Evolutionary conservation across 331 rosid genomes (phyloP).

Genomic region (Saraca asoca): DNA sequence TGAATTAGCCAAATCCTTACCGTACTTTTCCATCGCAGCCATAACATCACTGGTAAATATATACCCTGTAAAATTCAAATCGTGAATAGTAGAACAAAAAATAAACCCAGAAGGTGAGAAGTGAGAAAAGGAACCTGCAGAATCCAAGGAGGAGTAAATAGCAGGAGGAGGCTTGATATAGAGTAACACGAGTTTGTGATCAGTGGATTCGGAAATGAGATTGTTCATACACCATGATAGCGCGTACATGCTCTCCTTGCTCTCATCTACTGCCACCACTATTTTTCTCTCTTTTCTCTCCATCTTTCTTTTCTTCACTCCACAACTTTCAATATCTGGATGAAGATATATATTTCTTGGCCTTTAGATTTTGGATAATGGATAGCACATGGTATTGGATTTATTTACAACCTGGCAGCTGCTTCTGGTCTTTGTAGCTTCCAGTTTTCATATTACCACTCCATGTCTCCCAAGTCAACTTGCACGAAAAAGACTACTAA

Average conservation of each 20-base stretch:
- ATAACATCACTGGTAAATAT: conserved; percentile 56
- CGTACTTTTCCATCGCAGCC: conserved; percentile 55
- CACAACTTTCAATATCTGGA: conserved; percentile 6
- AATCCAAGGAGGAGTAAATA: conserved; percentile 55
- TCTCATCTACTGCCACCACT: conserved; percentile 86
- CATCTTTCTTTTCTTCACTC: conserved; percentile 12
- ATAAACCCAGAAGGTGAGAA: not conserved
- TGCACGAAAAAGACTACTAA: too few species aligned
- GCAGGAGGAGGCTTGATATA: conserved; percentile 75
- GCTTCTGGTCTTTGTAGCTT: too few species aligned
- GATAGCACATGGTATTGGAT: conserved; percentile 13
- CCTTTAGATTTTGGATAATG: conserved; percentile 40
- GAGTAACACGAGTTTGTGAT: conserved; percentile 62
- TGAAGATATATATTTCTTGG: conserved; percentile 21
- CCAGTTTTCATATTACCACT: too few species aligned
- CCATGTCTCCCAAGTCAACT: too few species aligned
- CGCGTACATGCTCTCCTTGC: conserved; percentile 81
- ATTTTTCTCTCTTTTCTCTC: conserved; percentile 46
- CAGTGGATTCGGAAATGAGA: conserved; percentile 47
- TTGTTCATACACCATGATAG: conserved; percentile 75
- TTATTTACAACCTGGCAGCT: conserved; percentile 38
- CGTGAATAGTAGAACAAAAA: not conserved
- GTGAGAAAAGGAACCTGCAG: conserved; percentile 54
- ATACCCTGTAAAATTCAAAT: conserved; percentile 45
- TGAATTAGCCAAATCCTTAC: conserved; percentile 53